Evolutionary conservation across 768 basidiomycete species (phyloP).

Genomic region (Austroboletus eburneus): DNA sequence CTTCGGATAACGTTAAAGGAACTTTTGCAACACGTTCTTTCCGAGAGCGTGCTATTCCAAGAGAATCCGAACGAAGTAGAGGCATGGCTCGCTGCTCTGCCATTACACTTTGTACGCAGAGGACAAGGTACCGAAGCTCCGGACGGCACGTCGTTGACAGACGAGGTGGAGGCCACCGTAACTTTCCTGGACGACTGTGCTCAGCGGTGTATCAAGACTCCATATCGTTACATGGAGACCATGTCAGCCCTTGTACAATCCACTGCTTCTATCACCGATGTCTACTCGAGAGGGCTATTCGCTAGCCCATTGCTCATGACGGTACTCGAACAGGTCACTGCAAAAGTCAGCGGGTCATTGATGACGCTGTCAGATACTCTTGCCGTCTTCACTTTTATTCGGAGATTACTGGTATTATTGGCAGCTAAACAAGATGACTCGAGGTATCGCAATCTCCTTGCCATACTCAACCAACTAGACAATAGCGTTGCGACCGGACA

Average conservation of each 20-base stretch:
- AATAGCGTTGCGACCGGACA: constrained; percentile 25
- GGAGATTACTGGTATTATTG: constrained; percentile 59
- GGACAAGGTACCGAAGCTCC: constrained; percentile 38
- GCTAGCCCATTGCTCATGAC: constrained; percentile 80
- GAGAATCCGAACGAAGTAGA: constrained; percentile 66
- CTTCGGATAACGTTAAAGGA: constrained; percentile 47
- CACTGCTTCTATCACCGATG: constrained; percentile 1
- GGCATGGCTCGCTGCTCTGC: constrained; percentile 71
- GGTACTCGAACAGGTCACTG: constrained; percentile 70
- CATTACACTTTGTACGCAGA: constrained; percentile 36
- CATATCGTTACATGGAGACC: constrained; percentile 83
- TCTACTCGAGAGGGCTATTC: constrained; percentile 28
- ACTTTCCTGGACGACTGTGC: constrained; percentile 84
- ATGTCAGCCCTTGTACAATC: constrained; percentile 35
- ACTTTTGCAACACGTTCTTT: constrained; percentile 64
- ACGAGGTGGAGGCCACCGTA: constrained; percentile 55
- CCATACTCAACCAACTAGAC: constrained; percentile 36
- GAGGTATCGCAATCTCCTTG: constrained; percentile 30
- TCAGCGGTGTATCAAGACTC: constrained; percentile 74
- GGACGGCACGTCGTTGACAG: constrained; percentile 48
- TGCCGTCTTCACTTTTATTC: constrained; percentile 57
- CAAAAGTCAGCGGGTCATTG: constrained; percentile 55
- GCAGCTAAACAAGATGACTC: constrained; percentile 49
- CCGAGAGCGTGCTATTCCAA: constrained; percentile 74
- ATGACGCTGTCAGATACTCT: constrained; percentile 59